A percentile compares a stretch with the other conserved stretches of the same genome.
Evolutionary conservation across 176 grass and related monocot genomes (phyloP).

Genomic region (Carex cristatella): DNA sequence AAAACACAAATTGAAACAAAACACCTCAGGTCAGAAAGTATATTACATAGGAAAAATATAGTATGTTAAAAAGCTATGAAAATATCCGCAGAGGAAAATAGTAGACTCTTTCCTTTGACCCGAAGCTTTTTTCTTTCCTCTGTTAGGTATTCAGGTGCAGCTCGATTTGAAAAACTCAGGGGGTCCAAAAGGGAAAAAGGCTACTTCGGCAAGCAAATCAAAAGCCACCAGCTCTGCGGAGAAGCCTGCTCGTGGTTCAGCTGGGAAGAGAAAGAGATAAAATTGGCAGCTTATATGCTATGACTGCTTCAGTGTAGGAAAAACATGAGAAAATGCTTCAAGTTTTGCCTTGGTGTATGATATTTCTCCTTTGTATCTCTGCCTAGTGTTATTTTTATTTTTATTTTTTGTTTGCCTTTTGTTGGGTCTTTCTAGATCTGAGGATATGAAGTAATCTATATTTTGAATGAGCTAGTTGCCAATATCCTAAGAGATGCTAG

Average conservation of each 20-base stretch:
- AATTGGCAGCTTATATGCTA: background rate
- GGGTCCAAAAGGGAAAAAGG: conserved; percentile 51
- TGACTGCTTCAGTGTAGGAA: conserved; percentile 12
- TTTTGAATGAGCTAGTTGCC: background rate
- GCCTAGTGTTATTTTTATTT: background rate
- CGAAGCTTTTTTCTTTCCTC: background rate
- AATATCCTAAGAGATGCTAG: background rate
- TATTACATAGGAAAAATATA: background rate
- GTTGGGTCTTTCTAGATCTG: background rate
- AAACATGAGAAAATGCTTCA: conserved; percentile 2
- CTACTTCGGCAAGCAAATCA: conserved; percentile 35
- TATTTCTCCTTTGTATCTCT: background rate
- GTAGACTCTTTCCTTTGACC: background rate
- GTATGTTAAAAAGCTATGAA: background rate
- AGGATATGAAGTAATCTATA: background rate
- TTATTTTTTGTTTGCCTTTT: background rate
- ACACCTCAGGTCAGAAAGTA: background rate
- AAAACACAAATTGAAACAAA: background rate
- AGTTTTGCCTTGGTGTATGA: conserved; percentile 42
- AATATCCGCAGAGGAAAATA: background rate
- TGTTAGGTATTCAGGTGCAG: conserved; percentile 81
- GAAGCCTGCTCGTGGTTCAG: conserved; percentile 33
- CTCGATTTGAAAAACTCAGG: conserved; percentile 70
- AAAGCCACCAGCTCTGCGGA: conserved; percentile 37
- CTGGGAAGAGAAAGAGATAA: conserved; percentile 80